Conservation (phyloP, 768 basidiomycete species). For the Lepiota venenata region DNA sequence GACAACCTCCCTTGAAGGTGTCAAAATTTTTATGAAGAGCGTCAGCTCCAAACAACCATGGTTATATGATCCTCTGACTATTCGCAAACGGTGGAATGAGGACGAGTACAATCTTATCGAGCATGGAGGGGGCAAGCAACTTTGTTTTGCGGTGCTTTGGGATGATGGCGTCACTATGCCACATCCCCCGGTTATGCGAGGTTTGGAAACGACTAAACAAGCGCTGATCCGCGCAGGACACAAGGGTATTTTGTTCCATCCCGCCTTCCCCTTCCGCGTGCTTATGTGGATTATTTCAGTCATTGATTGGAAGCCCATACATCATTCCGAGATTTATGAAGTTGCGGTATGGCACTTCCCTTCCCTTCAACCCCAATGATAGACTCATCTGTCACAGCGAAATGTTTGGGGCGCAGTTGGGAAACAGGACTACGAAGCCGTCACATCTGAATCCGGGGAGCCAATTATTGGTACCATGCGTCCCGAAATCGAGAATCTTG, state of each 20-base stretch:
- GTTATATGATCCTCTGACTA: constrained; percentile 57
- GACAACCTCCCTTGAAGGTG: constrained; percentile 49
- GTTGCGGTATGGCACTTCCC: constrained; percentile 32
- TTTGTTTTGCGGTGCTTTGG: constrained; percentile 65
- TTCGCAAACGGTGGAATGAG: constrained; percentile 60
- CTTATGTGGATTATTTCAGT: constrained; percentile 34
- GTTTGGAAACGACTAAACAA: constrained; percentile 49
- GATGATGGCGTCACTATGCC: constrained; percentile 60
- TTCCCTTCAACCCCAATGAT: not conserved
- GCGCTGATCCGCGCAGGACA: constrained; percentile 64
- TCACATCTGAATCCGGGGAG: constrained; percentile 43
- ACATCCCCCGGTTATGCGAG: constrained; percentile 62
- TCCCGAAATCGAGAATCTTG: constrained; percentile 22
- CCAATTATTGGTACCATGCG: constrained; percentile 50
- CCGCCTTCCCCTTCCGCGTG: not conserved
- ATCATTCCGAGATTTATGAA: constrained; percentile 44
- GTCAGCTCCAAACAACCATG: constrained; percentile 62
- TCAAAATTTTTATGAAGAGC: constrained; percentile 64
- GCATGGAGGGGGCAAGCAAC: constrained; percentile 46
- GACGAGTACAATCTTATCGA: constrained; percentile 56
- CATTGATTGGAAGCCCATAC: constrained; percentile 62
- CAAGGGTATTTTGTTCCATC: constrained; percentile 37
- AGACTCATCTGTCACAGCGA: constrained; percentile 20
- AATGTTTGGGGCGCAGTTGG: constrained; percentile 46
- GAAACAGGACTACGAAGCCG: constrained; percentile 39